Percentiles rank a stretch among this genome's conserved stretches.
Evolutionary conservation across 495 filamentous ascomycete species (phyloP).

Genomic region (Xeromyces bisporus): DNA sequence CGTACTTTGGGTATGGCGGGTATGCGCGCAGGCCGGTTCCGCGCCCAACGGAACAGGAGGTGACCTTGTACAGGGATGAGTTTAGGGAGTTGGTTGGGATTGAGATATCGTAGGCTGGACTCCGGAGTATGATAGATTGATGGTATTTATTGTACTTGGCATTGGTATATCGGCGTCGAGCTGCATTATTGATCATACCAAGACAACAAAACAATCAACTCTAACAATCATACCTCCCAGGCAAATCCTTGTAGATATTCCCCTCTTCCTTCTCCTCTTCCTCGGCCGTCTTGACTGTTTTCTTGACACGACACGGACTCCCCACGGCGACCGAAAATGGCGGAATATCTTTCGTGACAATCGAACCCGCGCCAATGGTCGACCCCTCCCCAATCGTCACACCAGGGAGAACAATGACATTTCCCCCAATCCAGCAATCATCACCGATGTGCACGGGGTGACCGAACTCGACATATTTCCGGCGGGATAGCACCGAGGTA

Average conservation of each 20-base stretch:
- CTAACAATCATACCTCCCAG: not conserved
- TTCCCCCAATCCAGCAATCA: constrained; percentile 76
- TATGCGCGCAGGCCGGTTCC: constrained; percentile 45
- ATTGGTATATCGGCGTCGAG: too few species aligned
- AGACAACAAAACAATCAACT: too few species aligned
- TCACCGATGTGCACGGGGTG: constrained; percentile 58
- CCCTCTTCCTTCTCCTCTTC: constrained; percentile 9
- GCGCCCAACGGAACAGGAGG: constrained; percentile 29
- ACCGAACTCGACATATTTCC: constrained; percentile 53
- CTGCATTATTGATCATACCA: too few species aligned
- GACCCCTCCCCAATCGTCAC: constrained; percentile 38
- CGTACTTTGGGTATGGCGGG: constrained; percentile 51
- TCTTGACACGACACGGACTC: constrained; percentile 13
- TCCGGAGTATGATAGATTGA: too few species aligned
- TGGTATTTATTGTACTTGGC: too few species aligned
- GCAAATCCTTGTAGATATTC: constrained; percentile 6
- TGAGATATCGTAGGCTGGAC: constrained; percentile 35
- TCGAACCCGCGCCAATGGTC: constrained; percentile 27
- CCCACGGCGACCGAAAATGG: constrained; percentile 25
- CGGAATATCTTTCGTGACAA: constrained; percentile 34
- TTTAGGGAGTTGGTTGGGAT: constrained; percentile 50
- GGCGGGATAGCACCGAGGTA: constrained; percentile 49
- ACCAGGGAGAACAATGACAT: constrained; percentile 51
- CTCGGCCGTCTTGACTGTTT: constrained; percentile 8
- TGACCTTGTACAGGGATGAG: constrained; percentile 37